phyloP scores from a whole-genome alignment of 352 stramenopile species.

The Pythium volutum region DNA sequence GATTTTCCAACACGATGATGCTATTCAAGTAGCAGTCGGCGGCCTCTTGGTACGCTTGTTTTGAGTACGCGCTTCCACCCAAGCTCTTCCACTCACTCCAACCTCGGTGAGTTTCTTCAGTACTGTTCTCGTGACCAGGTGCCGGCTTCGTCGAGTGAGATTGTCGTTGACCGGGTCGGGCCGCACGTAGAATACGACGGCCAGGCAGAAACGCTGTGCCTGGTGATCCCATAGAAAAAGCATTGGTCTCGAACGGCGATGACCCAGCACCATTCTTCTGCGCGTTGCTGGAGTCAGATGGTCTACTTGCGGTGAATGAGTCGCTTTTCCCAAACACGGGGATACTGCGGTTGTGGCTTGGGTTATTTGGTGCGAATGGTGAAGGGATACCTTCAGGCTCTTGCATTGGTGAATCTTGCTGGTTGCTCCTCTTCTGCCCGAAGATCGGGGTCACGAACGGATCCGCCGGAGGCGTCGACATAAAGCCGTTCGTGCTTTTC shows the following conservation, averaged over 20 bases:
- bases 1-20: constrained; percentile 47
- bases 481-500: constrained; percentile 1
- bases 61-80: constrained; percentile 46
- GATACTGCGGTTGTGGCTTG: background rate
- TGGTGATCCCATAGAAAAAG: background rate
- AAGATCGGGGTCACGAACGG: constrained; percentile 48
- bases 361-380: constrained; percentile 1
- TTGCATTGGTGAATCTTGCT: background rate
- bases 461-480: constrained; percentile 31
- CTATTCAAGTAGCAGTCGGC: constrained; percentile 41
- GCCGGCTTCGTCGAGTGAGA: background rate
- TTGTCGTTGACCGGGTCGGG: constrained; percentile 5
- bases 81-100: constrained; percentile 67
- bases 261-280: background rate
- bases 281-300: background rate
- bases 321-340: constrained; percentile 13
- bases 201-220: constrained; percentile 7
- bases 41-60: constrained; percentile 42
- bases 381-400: background rate
- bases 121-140: background rate
- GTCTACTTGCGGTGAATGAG: background rate
- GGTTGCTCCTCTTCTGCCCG: constrained; percentile 7
- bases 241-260: background rate
- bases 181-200: constrained; percentile 20
- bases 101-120: constrained; percentile 32